A percentile compares a stretch with the other conserved stretches of the same genome.
Evolutionary conservation across 768 basidiomycete genomes (phyloP).

Genomic region (Lactarius pseudohatsudake): DNA sequence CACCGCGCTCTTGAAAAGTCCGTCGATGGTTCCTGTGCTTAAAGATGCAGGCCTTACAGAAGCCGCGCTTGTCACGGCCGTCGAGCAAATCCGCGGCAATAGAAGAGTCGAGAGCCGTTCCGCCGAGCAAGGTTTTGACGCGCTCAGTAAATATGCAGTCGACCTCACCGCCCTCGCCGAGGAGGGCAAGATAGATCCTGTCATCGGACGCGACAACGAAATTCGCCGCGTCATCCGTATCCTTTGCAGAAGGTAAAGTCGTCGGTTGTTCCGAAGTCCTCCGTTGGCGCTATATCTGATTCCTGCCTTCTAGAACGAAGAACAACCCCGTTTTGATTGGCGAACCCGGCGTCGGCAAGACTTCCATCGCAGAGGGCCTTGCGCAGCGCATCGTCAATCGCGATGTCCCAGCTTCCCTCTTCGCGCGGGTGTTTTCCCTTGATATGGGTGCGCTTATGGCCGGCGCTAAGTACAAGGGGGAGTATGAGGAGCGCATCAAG

Average conservation of each 20-base stretch:
- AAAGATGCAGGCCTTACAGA: conserved; percentile 78
- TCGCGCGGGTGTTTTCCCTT: conserved; percentile 76
- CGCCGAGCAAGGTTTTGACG: conserved; percentile 93
- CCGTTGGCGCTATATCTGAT: background rate
- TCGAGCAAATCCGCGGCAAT: conserved; percentile 80
- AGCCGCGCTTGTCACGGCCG: conserved; percentile 68
- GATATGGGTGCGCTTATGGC: conserved; percentile 98
- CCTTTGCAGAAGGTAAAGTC: conserved; percentile 64
- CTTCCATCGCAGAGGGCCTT: conserved; percentile 91
- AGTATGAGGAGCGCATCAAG: conserved; percentile 97
- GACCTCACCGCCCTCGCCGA: conserved; percentile 86
- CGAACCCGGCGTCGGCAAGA: conserved; percentile 95
- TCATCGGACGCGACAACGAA: conserved; percentile 91
- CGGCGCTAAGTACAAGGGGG: conserved; percentile 89
- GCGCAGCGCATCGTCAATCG: conserved; percentile 94
- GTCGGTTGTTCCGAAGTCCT: background rate
- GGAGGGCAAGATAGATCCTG: conserved; percentile 94
- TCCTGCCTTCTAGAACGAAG: conserved; percentile 64
- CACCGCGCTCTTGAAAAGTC: conserved; percentile 77
- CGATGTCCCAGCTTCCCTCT: conserved; percentile 77
- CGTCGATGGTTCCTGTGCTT: conserved; percentile 61
- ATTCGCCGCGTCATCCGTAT: conserved; percentile 84
- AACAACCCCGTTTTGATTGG: conserved; percentile 98
- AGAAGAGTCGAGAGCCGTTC: conserved; percentile 80
- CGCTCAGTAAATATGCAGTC: conserved; percentile 82